Base-by-base conservation (phyloP, 2,329 filamentous ascomycete species). In the Periconia sp. region DNA sequence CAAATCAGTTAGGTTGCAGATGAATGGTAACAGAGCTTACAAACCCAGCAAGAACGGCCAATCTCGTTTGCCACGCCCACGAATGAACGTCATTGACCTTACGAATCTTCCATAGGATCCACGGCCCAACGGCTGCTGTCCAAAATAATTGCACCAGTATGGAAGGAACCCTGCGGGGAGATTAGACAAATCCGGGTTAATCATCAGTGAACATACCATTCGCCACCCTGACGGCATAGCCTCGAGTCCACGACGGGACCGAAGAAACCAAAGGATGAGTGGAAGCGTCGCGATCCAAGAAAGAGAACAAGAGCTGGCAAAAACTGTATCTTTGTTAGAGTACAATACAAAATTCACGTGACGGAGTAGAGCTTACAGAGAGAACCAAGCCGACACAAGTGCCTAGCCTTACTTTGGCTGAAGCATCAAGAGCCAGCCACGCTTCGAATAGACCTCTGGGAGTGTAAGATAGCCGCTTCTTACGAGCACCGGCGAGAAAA, bases 211-310 rank as follows among this genome's bases (percentile, higher is more conserved):
- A 57, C 65, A 45, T 70, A 82, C 87, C 87, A 90, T 75, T 90
- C 87, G 79, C 82, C 86, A 9, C 87, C 87, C 53, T 71, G 61
- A 58, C 79, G 66, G 59, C 74, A 79, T 53, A 66, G 54, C 47
- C 73, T 69, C 59, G 79, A 79, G 37, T 74, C 70, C 19, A 76
- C 73, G 50, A 77, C 40, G 45, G 78, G 72, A 41, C 84, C 79
- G 57, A 79, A 79, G 14, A 84, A 82, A 45, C 85, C 88, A 6
- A 79, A 80, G 13, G 74, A 53, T 1, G 57, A 66, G 64, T 89
- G 86, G 61, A 88, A 90, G 56, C 87, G 86, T 48, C 80, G 81
- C 1, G 86, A 89, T 33, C 85, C 76, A 60, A 86, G 76, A 69
- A 81, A 90, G 70, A 87, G 81, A 48, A 86, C 66, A 35, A 86